Base-by-base conservation (phyloP, 1,284 basidiomycete species). In the Cryptococcus sp. region DNA sequence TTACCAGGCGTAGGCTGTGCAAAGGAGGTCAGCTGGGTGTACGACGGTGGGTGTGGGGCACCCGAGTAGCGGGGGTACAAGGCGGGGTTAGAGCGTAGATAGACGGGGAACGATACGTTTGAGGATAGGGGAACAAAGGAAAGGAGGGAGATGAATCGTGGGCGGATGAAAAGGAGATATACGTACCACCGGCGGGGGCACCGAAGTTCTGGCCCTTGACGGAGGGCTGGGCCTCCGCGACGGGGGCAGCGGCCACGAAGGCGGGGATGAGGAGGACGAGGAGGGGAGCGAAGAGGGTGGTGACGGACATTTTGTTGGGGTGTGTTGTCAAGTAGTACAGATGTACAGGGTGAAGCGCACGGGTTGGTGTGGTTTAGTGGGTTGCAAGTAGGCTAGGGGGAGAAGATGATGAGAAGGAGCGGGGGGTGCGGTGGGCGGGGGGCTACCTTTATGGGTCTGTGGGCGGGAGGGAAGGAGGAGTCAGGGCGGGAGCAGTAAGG, bases 141-240 rank as follows among this genome's bases (percentile, higher is more conserved):
- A n/a, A 36, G 20, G 23, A 18, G 13, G 15, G 16, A 42, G 4
- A 51, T 9, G 7, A 24, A 18, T 13, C 16, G 21, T 11, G 20
- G 21, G 50, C 11, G 20, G 18, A n/a, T 11, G 50, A 44, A 16
- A 39, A n/a, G 16, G 28, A 37, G 24, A n/a, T 3, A 38, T 9
- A 59, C 57, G 55, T 40, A 59, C 57, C 53, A 35, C 57, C 57
- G 37, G 49, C 45, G 28, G 48, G 33, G 33, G 28, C 24, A 46
- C 39, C 38, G 21, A 51, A 54, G 43, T 21, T 42, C 15, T 59
- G n/a, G 18, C 38, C 44, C 13, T 46, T 48, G 20, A 50, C 36
- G 21, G 45, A 8, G 44, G 35, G 37, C n/a, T 38, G 15, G 9
- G 45, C 21, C 15, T 13, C 52, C 8, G 42, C 53, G 35, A 43